Evolutionary conservation across 345 rosid genomes (phyloP).

Genomic region (Gossypium anomalum): DNA sequence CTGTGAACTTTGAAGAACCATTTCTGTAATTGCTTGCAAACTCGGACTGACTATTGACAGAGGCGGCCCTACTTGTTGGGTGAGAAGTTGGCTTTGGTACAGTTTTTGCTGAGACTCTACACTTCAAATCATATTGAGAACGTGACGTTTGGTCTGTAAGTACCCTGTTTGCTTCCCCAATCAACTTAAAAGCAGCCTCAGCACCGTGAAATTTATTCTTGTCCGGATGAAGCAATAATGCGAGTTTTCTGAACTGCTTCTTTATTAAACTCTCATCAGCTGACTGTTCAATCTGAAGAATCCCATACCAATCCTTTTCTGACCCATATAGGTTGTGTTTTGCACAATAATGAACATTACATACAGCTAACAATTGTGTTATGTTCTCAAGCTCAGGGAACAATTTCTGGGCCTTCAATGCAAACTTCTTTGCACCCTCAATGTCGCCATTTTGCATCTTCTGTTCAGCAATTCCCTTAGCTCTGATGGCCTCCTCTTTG

Average conservation of each 20-base stretch:
- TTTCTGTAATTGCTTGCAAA: slow-evolving; percentile 18
- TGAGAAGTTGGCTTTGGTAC: slow-evolving; percentile 6
- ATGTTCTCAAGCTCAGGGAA: slow-evolving; percentile 60
- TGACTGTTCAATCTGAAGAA: slow-evolving; percentile 57
- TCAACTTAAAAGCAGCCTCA: slow-evolving; percentile 86
- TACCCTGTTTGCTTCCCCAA: slow-evolving; percentile 69
- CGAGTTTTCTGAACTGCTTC: slow-evolving; percentile 84
- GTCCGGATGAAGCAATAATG: slow-evolving; percentile 85
- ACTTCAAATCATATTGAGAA: slow-evolving; percentile 47
- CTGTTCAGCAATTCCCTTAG: slow-evolving; percentile 56
- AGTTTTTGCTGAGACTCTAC: slow-evolving; percentile 25
- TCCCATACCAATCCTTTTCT: slow-evolving; percentile 77
- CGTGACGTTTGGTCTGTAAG: slow-evolving; percentile 54
- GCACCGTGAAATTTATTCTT: slow-evolving; percentile 83
- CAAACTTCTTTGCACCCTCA: slow-evolving; percentile 49
- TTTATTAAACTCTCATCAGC: slow-evolving; percentile 55
- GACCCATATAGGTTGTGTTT: slow-evolving; percentile 44
- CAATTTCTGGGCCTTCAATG: slow-evolving; percentile 59
- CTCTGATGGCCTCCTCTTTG: slow-evolving; percentile 84
- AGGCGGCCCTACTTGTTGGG: neutral
- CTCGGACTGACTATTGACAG: slow-evolving; percentile 26
- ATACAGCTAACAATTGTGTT: slow-evolving; percentile 58
- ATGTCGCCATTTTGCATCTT: slow-evolving; percentile 58
- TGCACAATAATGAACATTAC: slow-evolving; percentile 70
- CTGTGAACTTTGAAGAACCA: slow-evolving; percentile 21